Conservation (phyloP, 768 basidiomycete genomes). For the Podaxis mareebaensis region DNA sequence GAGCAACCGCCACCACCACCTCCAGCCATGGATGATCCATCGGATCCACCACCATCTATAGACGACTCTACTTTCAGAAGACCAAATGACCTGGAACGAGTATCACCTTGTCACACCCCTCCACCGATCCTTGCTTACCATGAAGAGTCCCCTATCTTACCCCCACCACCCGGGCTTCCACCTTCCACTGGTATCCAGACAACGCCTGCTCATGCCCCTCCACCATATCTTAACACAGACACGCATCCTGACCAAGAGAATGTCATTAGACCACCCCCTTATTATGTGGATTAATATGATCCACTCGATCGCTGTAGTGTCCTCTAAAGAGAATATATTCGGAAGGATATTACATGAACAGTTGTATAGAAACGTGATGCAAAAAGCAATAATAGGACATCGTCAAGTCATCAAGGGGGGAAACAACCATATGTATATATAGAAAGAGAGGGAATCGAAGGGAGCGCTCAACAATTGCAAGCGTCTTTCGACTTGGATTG, state of each 20-base stretch:
- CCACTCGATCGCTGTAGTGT: not conserved
- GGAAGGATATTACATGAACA: slow-evolving; percentile 22
- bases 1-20: slow-evolving; percentile 65
- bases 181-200: slow-evolving; percentile 26
- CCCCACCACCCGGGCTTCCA: slow-evolving; percentile 27
- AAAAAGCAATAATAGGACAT: slow-evolving; percentile 17
- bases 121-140: slow-evolving; percentile 32
- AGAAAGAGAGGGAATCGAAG: slow-evolving; percentile 3
- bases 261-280: slow-evolving; percentile 60
- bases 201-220: slow-evolving; percentile 66
- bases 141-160: slow-evolving; percentile 18
- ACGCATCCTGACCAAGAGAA: slow-evolving; percentile 49
- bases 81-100: slow-evolving; percentile 37
- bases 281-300: slow-evolving; percentile 46
- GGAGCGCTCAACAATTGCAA: slow-evolving; percentile 70
- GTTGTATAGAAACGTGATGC: slow-evolving; percentile 20
- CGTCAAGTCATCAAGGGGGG: slow-evolving; percentile 20
- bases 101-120: slow-evolving; percentile 35
- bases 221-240: slow-evolving; percentile 71
- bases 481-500: slow-evolving; percentile 68
- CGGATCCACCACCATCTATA: slow-evolving; percentile 86
- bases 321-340: slow-evolving; percentile 23
- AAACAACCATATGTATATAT: slow-evolving; percentile 24
- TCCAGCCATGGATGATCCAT: slow-evolving; percentile 83
- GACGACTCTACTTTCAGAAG: slow-evolving; percentile 70